phyloP scores from a whole-genome alignment of 768 basidiomycete species.

The Kockovaella imperatae region DNA sequence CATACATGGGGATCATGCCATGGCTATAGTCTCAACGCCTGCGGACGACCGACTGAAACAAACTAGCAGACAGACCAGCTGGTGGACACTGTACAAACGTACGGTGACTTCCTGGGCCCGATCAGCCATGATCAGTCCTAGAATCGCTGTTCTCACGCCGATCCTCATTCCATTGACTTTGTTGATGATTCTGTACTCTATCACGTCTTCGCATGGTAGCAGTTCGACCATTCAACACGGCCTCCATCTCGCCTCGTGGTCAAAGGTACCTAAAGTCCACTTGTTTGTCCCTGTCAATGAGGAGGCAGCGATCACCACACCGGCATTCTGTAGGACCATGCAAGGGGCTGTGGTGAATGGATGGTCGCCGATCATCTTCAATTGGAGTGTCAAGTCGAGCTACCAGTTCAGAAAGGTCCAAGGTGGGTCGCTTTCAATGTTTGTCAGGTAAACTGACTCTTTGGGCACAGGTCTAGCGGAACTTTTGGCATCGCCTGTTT shows the following conservation, averaged over 20 bases:
- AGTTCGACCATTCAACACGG: no score
- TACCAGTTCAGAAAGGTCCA: background rate
- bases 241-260: background rate
- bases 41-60: no score
- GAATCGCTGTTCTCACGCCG: no score
- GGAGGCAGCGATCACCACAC: background rate
- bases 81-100: no score
- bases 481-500: background rate
- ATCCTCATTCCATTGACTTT: no score
- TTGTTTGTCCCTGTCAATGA: background rate
- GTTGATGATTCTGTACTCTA: no score
- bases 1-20: no score
- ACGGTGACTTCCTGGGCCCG: no score
- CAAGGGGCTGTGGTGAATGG: constrained; percentile 1
- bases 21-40: no score
- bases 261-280: background rate
- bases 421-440: background rate
- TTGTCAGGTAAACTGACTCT: background rate
- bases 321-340: background rate
- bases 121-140: no score
- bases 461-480: background rate
- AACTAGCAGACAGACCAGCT: no score
- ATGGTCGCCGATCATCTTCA: background rate
- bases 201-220: no score
- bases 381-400: background rate